Evolutionary conservation across 257 asterid species (phyloP), one percentile per base, ranked within the genome.

Genomic region (Penstemon davidsonii): DNA sequence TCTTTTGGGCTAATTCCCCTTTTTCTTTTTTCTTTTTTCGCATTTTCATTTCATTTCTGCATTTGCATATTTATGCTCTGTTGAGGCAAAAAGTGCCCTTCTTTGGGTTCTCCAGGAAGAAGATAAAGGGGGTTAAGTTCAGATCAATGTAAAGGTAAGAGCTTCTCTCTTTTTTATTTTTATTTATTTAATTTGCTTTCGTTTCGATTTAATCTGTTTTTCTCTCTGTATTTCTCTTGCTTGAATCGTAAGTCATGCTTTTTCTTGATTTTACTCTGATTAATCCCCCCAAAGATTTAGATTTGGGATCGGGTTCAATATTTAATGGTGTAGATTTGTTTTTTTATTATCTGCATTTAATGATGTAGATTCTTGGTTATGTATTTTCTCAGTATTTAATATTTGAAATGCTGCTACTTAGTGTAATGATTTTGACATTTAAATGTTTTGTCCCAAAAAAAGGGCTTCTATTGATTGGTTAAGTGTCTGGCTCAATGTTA

Each of bases 81-180:
- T 39, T 81, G 82, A 70, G 75, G 73, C 80, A 55, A 80, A 64
- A 79, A 74, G 72, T 74, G 54, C 66, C 64, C 67, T 79, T 74
- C 70, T 80, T 75, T 82, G 86, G 84, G 76, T 76, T 81, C 75
- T 83, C 76, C 61, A 75, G 77, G 89, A 78, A 76, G 94, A 84
- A 78, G 86, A 80, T 80, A 86, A 68, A 68, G 87, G 77, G 75
- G 85, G 85, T 55, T 82, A 70, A 73, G 53, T 76, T 62, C 79
- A 78, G 80, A 84, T 80, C 81, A 68, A 77, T 18, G 49, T 66
- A 37, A 64, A 78, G 91, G 89, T 84, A 47, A 57, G 69, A 33
- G 12, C 68, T 76, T 77, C n/a, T 56, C 4, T 56, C 44, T 84
- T 65, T 76, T 66, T 55, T 73, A 25, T 25, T 25, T 25, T 25